Percentiles rank a stretch among this genome's conserved stretches.
These are phyloP conservation scores for Striga asiatica DNA, from an alignment of 257 asterid genomes.

Conservation along the genomic window DNA sequence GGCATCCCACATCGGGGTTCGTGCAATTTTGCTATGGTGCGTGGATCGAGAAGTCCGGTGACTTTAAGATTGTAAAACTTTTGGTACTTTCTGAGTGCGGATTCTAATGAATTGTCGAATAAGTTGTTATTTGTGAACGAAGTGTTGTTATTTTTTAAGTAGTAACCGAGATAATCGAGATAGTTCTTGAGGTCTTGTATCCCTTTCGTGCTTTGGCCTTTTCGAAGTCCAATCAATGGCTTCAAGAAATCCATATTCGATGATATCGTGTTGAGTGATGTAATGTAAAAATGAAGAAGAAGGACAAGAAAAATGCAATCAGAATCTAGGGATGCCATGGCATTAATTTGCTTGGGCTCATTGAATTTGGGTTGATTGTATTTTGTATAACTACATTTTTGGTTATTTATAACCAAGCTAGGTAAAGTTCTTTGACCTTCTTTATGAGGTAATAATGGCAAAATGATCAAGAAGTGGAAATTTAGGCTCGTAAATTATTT, in stretches of 20 bases:
- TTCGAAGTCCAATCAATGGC: not conserved
- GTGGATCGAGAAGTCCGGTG: not conserved
- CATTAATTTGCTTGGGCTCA: not conserved
- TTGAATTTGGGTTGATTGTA: too few relatives aligned
- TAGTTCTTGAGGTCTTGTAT: not conserved
- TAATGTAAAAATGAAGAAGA: not conserved
- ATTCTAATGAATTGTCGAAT: not conserved
- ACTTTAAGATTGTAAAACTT: not conserved
- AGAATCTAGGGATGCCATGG: slow-evolving; percentile 2
- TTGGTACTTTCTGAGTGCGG: slow-evolving; percentile 3
- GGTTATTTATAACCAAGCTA: too few relatives aligned
- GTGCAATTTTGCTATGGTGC: not conserved
- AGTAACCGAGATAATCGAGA: not conserved
- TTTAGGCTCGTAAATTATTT: too few relatives aligned
- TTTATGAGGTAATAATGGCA: too few relatives aligned
- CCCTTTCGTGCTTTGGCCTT: not conserved
- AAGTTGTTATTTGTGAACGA: not conserved
- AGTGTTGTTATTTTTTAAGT: not conserved
- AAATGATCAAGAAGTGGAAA: too few relatives aligned
- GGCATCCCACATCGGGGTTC: slow-evolving; percentile 9
- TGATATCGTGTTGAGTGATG: not conserved
- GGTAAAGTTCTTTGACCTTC: too few relatives aligned
- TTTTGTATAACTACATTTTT: too few relatives aligned
- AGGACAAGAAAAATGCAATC: not conserved
- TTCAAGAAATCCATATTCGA: not conserved